Base-by-base conservation (phyloP, 257 asterid genomes). In the Petunia axillaris region DNA sequence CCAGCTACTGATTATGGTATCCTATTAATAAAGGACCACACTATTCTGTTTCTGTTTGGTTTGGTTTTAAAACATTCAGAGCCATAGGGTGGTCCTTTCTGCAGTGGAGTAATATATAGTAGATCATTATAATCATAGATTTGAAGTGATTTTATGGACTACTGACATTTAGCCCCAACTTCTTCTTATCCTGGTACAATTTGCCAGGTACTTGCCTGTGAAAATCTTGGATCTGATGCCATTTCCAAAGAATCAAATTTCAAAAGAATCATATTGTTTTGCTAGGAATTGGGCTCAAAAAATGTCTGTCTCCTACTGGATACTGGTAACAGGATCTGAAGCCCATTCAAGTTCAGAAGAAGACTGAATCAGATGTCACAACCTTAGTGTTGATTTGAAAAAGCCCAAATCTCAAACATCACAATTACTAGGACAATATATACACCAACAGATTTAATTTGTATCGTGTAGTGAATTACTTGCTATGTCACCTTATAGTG, bases 31-130 rank as follows among this genome's bases (percentile, higher is more conserved):
- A 65, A 73, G 89, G 87, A 81, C 89, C 89, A 83, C 82, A 81
- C 87, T 83, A 83, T 8, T 73, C 78, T 73, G 35, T 35, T 73
- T 73, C 62, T 35, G 78, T 50, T 50, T 73, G 78, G 38, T 48
- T 38, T 43, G 40, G 82, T 55, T 76, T 75, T 75, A 57, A 53
- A 14, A 39, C 68, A 71, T 40, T 65, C 76, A 77, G 71, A 73
- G 63, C 76, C 74, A 57, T 54, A 80, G 84, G 37, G 86, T 85
- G 88, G 88, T 85, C 88, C 85, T 82, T 10, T 65, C 35, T 70
- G 76, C 76, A 70, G 1, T 10, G 3, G 10, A 53, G 74, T 65
- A 44, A 71, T n/a, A 67, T 71, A 8, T 35, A 7, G 15, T 11
- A 39, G 38, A 79, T 63, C 71, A 54, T 58, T 82, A 64, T 78